Base-by-base conservation (phyloP, 2,329 filamentous ascomycete species). In the Fusarium humuli region DNA sequence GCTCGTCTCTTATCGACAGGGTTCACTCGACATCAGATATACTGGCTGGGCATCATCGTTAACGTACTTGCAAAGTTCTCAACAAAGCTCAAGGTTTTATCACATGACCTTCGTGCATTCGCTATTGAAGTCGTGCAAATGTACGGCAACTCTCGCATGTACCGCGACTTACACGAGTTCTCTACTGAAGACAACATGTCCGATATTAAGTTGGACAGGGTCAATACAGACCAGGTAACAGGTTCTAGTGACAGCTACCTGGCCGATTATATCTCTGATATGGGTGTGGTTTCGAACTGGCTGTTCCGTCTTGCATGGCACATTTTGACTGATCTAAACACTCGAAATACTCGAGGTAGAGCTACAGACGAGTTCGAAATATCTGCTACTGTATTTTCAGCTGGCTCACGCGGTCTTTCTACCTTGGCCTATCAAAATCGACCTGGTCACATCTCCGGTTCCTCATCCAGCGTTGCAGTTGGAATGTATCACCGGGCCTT, bases 91-190 rank as follows among this genome's bases (percentile, higher is more conserved):
- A 45, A 45, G 1, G 42, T 7, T n/a, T 4, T 45, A 3, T 45
- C 23, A 23, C 13, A 25, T 23, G 4, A 11, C 14, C 20, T 25
- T 4, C 42, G 9, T 7, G 0, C 6, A 18, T 45, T 45, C 4
- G 22, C 16, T 6, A 5, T 10, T 1, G 32, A 6, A 10, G 16
- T 3, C 5, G 2, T 34, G 16, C 4, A 6, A 34, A 3, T 1
- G 7, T 18, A 18, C 10, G 2, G 4, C 2, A 3, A 5, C 2
- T 14, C 16, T 16, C 30, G 16, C 14, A 18, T 3, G 16, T 34
- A 16, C 16, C 16, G 0, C 8, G 32, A 34, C 1, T 6, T 34
- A 6, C 16, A 34, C 4, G 5, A 34, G 8, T 34, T 34, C 32
- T 34, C 16, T 0, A 2, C 32, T 5, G 32, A 0, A 0, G 32